Evolutionary conservation across 768 basidiomycete species (phyloP), one percentile per base, ranked within the genome.

Genomic region (Neoboletus magnificus): DNA sequence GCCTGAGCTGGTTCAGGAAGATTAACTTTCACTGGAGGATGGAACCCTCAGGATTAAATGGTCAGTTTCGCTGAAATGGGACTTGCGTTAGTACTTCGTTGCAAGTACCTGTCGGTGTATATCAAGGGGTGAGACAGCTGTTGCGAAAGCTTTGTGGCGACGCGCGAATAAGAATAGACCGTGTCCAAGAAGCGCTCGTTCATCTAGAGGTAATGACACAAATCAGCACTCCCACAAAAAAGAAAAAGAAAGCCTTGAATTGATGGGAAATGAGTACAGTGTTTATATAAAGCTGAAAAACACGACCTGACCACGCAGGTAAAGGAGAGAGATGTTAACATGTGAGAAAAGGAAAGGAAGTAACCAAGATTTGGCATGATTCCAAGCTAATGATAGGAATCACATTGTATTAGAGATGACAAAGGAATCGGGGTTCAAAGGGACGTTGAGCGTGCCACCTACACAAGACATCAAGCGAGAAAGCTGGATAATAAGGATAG

Each of bases 401-500:
- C 55, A 30, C 12, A 15, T 39, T 27, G 40, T 29, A 52, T 52
- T 44, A 48, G 22, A 36, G 49, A 41, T 12, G 36, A 12, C 33
- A 50, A 52, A 54, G 45, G 33, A 46, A 52, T 20, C 15, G 47
- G n/a, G 35, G n/a, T 48, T 55, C 39, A 55, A 32, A 51, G 22
- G 54, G 48, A 53, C 45, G 35, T 52, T 23, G 49, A 55, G 42
- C 36, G 55, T 50, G 50, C 33, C 54, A 54, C 55, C 40, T 57
- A 56, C 44, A 56, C 59, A 54, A 58, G 56, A 59, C 54, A 61
- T 52, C 62, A 54, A 61, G 54, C 55, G 50, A 32, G 50, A 61
- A 53, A 62, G 57, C 53, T 37, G 56, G 63, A 63, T 55, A 65
- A 68, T 68, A 68, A 68, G 48, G 60, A 69, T 68, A 68, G 65